Percentiles rank a stretch among this genome's conserved stretches.
These are phyloP conservation scores for Puccinellia tenuiflora DNA, from an alignment of 176 grass and related monocot species.

Conservation along the genomic window DNA sequence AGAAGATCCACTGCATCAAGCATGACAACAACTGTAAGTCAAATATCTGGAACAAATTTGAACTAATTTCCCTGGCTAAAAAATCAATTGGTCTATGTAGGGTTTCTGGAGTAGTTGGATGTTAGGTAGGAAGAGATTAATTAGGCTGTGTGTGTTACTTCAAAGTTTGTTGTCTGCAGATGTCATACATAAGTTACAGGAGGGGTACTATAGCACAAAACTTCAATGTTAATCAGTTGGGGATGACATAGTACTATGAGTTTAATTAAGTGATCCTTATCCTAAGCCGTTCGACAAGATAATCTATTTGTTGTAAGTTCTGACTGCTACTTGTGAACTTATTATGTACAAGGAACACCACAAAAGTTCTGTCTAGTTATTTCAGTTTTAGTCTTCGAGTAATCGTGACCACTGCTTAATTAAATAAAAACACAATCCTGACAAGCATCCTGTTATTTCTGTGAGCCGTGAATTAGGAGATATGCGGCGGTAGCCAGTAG, in stretches of 20 bases:
- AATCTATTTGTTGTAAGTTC: not conserved
- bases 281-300: not conserved
- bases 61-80: not conserved
- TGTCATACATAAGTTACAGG: not conserved
- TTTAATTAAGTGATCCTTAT: conserved; percentile 33
- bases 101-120: not conserved
- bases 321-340: not conserved
- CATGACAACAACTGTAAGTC: not conserved
- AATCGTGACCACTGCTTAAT: conserved; percentile 1
- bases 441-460: not conserved
- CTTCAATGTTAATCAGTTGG: not conserved
- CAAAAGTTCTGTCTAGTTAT: not conserved
- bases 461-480: not conserved
- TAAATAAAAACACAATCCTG: not conserved
- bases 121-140: not conserved
- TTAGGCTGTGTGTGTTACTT: not conserved
- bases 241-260: conserved; percentile 12
- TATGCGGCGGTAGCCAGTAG: not conserved
- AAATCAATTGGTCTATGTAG: not conserved
- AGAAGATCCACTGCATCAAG: conserved; percentile 82
- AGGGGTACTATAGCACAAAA: not conserved
- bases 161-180: not conserved
- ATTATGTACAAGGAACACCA: not conserved
- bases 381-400: not conserved
- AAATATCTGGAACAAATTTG: not conserved